Evolutionary conservation across 148 eudicot genomes (phyloP), one percentile per base, ranked within the genome.

Genomic region (Camellia sinensis): DNA sequence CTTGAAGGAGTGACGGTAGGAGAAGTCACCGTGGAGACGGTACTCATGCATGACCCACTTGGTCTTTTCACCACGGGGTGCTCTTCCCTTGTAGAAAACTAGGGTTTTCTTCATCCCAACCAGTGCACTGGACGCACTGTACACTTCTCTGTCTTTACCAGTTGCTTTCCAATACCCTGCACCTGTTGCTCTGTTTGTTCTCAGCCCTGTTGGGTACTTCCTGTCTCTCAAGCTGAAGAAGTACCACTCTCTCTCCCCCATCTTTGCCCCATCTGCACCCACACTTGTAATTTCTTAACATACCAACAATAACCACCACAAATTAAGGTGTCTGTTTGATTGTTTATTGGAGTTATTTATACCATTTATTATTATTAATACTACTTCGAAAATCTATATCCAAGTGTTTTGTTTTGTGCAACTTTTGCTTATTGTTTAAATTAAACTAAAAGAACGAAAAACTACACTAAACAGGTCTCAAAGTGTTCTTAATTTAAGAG

Each of bases 21-120:
- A 87, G 83, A 93, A 90, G 71, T 89, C 87, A 18, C 93, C 93
- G 17, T 93, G 95, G 52, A 93, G 97, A 67, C 97, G 92, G 80
- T 93, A 93, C 85, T 93, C 97, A 61, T 91, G 97, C 97, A 93
- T 93, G 74, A 93, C 95, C 97, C 97, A 93, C 65, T 82, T 80
- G 50, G 93, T 90, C 81, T 93, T 93, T 71, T 87, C 83, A 21
- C 97, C 97, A 0, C 91, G 85, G 9, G 97, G 97, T 5, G 95
- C 97, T 60, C 97, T 85, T 17, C 97, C 95, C 80, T 83, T 89
- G 87, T 93, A 91, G 83, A 93, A 93, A 77, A 93, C 95, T 3
- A 93, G 85, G 17, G 95, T 93, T 81, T 93, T 93, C 88, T 93
- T 93, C 97, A 90, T 91, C 56, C 97, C 97, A 6, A 92, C 63